Evolutionary conservation across 2,329 filamentous ascomycete species (phyloP).

Genomic region (Microcera coccophila): DNA sequence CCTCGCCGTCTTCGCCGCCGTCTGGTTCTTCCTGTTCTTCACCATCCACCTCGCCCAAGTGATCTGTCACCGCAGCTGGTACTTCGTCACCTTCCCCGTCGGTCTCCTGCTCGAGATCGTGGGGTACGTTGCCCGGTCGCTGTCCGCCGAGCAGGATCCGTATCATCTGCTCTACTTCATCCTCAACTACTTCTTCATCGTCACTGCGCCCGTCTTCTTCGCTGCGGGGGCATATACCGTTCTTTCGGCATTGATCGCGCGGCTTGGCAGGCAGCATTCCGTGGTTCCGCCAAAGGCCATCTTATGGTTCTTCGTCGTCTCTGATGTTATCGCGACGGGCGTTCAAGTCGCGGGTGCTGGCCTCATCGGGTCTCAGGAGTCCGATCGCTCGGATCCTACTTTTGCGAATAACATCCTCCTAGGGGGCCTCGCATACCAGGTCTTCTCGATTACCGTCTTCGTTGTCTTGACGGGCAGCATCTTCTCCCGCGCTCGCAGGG

Average conservation of each 20-base stretch:
- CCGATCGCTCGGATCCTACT: slow-evolving; percentile 46
- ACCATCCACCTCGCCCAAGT: slow-evolving; percentile 36
- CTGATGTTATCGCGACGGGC: slow-evolving; percentile 51
- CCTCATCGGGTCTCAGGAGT: slow-evolving; percentile 48
- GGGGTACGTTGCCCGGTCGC: slow-evolving; percentile 46
- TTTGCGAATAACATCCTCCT: slow-evolving; percentile 53
- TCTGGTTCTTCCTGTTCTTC: slow-evolving; percentile 42
- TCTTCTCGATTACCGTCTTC: slow-evolving; percentile 48
- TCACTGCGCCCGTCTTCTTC: slow-evolving; percentile 56
- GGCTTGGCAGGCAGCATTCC: slow-evolving; percentile 40
- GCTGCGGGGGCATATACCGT: slow-evolving; percentile 54
- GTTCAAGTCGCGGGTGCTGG: slow-evolving; percentile 53
- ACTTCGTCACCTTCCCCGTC: slow-evolving; percentile 43
- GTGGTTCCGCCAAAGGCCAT: slow-evolving; percentile 45
- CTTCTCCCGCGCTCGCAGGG: slow-evolving; percentile 34
- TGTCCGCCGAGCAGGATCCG: slow-evolving; percentile 48
- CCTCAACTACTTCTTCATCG: slow-evolving; percentile 59
- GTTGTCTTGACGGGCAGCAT: slow-evolving; percentile 42
- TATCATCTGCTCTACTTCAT: slow-evolving; percentile 55
- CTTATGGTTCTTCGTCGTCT: slow-evolving; percentile 51
- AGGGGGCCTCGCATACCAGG: slow-evolving; percentile 52
- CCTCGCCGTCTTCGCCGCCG: slow-evolving; percentile 40
- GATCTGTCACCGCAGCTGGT: slow-evolving; percentile 40
- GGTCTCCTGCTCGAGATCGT: slow-evolving; percentile 47
- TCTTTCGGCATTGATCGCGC: slow-evolving; percentile 46